These are phyloP conservation scores for Aureobasidium sp. DNA, from an alignment of 2,329 filamentous ascomycete species.

Conservation along the genomic window DNA sequence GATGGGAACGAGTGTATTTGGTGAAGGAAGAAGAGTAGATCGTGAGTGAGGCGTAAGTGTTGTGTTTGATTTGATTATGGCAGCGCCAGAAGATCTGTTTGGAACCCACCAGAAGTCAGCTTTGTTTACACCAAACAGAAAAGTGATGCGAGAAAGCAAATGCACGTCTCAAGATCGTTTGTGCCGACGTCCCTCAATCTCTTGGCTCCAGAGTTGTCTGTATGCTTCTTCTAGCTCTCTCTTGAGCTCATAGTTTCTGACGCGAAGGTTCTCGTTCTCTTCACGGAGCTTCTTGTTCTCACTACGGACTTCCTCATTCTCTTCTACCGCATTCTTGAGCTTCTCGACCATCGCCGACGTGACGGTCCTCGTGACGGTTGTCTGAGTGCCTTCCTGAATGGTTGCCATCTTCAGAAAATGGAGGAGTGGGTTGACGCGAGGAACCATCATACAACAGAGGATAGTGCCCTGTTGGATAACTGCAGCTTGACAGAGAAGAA, in stretches of 20 bases:
- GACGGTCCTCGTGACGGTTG: not conserved
- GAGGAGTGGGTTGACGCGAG: not conserved
- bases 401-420: not conserved
- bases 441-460: not conserved
- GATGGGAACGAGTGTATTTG: not conserved
- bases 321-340: not conserved
- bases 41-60: not conserved
- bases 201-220: not conserved
- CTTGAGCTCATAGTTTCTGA: not conserved
- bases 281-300: not conserved
- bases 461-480: not conserved
- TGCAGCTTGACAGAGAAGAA: no score
- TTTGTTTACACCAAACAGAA: not conserved
- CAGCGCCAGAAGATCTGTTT: not conserved
- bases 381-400: not conserved
- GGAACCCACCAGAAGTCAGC: not conserved
- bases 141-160: not conserved
- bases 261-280: not conserved
- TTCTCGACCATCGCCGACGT: not conserved
- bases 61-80: not conserved
- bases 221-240: not conserved
- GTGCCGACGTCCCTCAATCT: not conserved
- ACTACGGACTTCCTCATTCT: not conserved
- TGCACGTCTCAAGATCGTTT: not conserved
- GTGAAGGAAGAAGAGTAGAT: not conserved